Percentiles rank a stretch among this genome's conserved stretches.
These are phyloP conservation scores for Lineolata rhizophorae DNA, from an alignment of 495 filamentous ascomycete species.

Conservation along the genomic window DNA sequence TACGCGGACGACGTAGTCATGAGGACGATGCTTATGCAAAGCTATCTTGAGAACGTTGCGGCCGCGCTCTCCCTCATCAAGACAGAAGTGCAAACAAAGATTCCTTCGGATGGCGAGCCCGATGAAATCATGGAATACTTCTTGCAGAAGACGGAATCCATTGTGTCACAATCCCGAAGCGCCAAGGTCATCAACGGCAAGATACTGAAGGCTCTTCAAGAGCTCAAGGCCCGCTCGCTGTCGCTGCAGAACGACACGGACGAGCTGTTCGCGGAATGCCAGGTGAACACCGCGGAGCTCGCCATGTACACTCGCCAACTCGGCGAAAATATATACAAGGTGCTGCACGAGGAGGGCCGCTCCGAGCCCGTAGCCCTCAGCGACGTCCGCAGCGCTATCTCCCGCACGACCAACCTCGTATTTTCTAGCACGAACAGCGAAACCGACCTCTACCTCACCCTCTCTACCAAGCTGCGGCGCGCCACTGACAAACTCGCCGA, in stretches of 20 bases:
- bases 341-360: conserved; percentile 57
- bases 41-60: conserved; percentile 58
- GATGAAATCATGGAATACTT: conserved; percentile 42
- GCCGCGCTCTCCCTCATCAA: conserved; percentile 39
- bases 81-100: conserved; percentile 38
- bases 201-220: conserved; percentile 51
- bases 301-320: conserved; percentile 41
- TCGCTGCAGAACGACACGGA: conserved; percentile 40
- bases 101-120: conserved; percentile 30
- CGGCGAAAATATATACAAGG: conserved; percentile 37
- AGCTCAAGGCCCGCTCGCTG: conserved; percentile 55
- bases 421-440: conserved; percentile 23
- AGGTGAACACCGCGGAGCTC: conserved; percentile 40
- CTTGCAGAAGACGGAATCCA: conserved; percentile 42
- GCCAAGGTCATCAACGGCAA: conserved; percentile 71
- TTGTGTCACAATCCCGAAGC: conserved; percentile 55
- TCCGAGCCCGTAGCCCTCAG: conserved; percentile 38
- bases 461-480: conserved; percentile 40
- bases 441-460: conserved; percentile 42
- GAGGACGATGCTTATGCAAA: conserved; percentile 53
- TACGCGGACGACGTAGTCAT: conserved; percentile 63
- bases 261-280: conserved; percentile 32
- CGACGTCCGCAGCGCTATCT: conserved; percentile 41
- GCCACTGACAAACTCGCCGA: conserved; percentile 46
- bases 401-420: conserved; percentile 27